Evolutionary conservation across 2,329 filamentous ascomycete species (phyloP).

Genomic region (Trichophyton rubrum): DNA sequence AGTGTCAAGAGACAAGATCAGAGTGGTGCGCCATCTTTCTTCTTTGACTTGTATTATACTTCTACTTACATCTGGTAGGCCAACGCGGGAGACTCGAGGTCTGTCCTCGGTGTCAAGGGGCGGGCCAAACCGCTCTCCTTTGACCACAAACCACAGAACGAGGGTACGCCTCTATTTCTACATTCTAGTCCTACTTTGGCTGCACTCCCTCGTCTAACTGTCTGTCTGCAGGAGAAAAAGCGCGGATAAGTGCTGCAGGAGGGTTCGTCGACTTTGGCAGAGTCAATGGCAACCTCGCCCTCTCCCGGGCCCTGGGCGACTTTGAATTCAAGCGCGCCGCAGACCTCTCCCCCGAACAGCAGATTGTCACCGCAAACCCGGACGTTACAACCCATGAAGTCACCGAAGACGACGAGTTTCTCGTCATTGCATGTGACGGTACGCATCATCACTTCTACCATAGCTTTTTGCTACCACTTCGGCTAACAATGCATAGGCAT

Average conservation of each 20-base stretch:
- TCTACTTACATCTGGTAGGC: slow-evolving; percentile 47
- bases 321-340: slow-evolving; percentile 99
- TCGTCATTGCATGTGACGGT: slow-evolving; percentile 90
- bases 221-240: slow-evolving; percentile 63
- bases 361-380: slow-evolving; percentile 94
- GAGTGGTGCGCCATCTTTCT: slow-evolving; percentile 57
- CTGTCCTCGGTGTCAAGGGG: slow-evolving; percentile 90
- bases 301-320: slow-evolving; percentile 94
- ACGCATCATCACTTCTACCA: slow-evolving; percentile 25
- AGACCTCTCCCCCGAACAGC: slow-evolving; percentile 90
- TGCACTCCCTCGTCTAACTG: background rate
- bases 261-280: slow-evolving; percentile 97
- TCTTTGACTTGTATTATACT: slow-evolving; percentile 8
- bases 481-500: slow-evolving; percentile 56
- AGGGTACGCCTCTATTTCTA: slow-evolving; percentile 47
- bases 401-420: slow-evolving; percentile 85
- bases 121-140: slow-evolving; percentile 96
- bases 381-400: slow-evolving; percentile 88
- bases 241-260: slow-evolving; percentile 85
- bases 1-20: slow-evolving; percentile 84
- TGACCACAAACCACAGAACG: slow-evolving; percentile 97
- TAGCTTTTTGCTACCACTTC: too few species aligned
- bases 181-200: slow-evolving; percentile 7
- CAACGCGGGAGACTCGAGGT: slow-evolving; percentile 92
- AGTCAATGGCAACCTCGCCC: slow-evolving; percentile 92